phyloP scores from a whole-genome alignment of 768 basidiomycete genomes.

The Termitomyces sp. region DNA sequence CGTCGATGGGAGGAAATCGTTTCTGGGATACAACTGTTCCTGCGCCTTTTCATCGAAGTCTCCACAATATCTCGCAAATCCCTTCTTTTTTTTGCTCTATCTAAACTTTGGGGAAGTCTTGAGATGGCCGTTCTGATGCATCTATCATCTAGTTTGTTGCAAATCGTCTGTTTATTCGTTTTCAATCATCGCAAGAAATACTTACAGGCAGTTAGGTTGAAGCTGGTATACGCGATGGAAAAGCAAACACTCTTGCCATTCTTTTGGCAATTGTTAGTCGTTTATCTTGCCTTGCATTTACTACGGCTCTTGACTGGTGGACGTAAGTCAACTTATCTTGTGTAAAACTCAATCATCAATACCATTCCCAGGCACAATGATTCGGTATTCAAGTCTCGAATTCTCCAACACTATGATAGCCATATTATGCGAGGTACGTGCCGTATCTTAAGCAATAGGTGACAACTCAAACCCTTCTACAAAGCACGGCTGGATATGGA shows the following conservation, averaged over 20 bases:
- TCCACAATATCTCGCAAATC: constrained; percentile 15
- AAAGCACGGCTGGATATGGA: constrained; percentile 17
- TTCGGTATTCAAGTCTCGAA: constrained; percentile 11
- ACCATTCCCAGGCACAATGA: constrained; percentile 5
- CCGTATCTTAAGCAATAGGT: neutral
- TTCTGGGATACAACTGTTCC: constrained; percentile 14
- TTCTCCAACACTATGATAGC: constrained; percentile 20
- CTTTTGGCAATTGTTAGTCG: constrained; percentile 11
- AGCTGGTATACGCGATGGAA: constrained; percentile 13
- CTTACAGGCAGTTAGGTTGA: constrained; percentile 14
- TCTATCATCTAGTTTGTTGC: constrained; percentile 17
- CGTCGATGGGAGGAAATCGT: constrained; percentile 3
- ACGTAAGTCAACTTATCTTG: constrained; percentile 11
- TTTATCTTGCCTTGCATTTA: constrained; percentile 13
- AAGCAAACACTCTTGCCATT: constrained; percentile 13
- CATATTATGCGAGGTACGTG: constrained; percentile 21
- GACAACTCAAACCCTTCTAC: neutral
- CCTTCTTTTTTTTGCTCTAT: constrained; percentile 15
- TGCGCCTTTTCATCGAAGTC: constrained; percentile 18
- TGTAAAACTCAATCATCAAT: neutral
- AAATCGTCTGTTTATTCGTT: constrained; percentile 11
- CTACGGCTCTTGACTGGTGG: constrained; percentile 18
- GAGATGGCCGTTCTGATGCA: constrained; percentile 21
- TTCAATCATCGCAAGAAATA: neutral
- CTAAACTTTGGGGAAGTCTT: constrained; percentile 18